phyloP scores from a whole-genome alignment of 495 filamentous ascomycete species.

The Penicillium nucicola region DNA sequence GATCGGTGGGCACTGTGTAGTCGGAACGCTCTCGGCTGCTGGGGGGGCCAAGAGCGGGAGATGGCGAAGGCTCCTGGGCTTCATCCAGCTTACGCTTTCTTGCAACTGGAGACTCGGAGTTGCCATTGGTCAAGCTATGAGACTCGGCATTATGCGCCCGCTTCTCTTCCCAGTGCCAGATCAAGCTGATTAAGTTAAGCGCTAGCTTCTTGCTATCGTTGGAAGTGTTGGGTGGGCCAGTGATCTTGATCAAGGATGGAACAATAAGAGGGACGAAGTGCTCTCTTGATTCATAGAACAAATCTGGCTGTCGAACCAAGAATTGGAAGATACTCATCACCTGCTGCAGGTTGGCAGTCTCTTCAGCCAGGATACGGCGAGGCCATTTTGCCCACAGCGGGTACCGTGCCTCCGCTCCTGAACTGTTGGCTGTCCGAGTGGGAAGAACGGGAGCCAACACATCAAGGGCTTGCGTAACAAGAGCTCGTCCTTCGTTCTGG shows the following conservation, averaged over 20 bases:
- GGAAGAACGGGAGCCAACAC: slow-evolving; percentile 89
- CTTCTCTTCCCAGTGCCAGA: slow-evolving; percentile 90
- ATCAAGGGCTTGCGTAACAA: slow-evolving; percentile 93
- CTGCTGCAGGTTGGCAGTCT: slow-evolving; percentile 94
- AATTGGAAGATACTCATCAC: slow-evolving; percentile 97
- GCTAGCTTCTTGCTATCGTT: slow-evolving; percentile 92
- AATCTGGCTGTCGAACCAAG: slow-evolving; percentile 82
- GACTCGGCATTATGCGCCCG: slow-evolving; percentile 56
- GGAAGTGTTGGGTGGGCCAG: slow-evolving; percentile 76
- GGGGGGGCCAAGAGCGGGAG: slow-evolving; percentile 47
- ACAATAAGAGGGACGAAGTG: slow-evolving; percentile 88
- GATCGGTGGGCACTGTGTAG: slow-evolving; percentile 62
- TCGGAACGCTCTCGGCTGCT: slow-evolving; percentile 56
- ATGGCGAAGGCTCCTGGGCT: slow-evolving; percentile 29
- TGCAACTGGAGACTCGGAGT: slow-evolving; percentile 66
- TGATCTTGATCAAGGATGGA: slow-evolving; percentile 82
- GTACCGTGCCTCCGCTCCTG: slow-evolving; percentile 52
- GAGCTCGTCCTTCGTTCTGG: slow-evolving; percentile 86
- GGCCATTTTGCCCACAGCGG: slow-evolving; percentile 89
- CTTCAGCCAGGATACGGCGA: slow-evolving; percentile 86
- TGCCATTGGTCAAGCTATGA: slow-evolving; percentile 32
- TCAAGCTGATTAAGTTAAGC: slow-evolving; percentile 81
- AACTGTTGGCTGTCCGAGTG: slow-evolving; percentile 51
- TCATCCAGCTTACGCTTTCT: slow-evolving; percentile 76
- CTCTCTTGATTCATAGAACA: slow-evolving; percentile 94